Evolutionary conservation across 768 basidiomycete species (phyloP), one percentile per base, ranked within the genome.

Genomic region (Agaricus blazei): DNA sequence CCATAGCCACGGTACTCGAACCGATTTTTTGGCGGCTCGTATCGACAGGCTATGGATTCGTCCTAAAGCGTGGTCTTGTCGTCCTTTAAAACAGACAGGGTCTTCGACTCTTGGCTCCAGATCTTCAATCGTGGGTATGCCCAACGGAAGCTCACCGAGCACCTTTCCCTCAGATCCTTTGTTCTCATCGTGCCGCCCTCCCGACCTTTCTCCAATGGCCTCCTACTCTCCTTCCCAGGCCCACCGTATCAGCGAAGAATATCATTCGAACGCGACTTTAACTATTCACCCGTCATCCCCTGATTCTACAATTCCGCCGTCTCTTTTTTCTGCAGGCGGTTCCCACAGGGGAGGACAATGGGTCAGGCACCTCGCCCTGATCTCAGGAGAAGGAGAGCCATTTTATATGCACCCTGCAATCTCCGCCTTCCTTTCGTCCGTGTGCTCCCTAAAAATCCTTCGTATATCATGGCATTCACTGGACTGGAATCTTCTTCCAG

Each of bases 381-480:
- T 54, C 12, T 37, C 52, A 28, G 45, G 36, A 37, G 44, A 46
- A 31, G 51, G 24, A n/a, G 52, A 27, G 2, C 37, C 52, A 38
- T 8, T 34, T 9, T 36, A 37, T 28, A 54, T 54, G 52, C 52
- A 54, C 31, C 24, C 52, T n/a, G 46, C 37, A 7, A 44, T 52
- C 6, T 43, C 51, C 7, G 11, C 19, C n/a, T 54, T 54, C 34
- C 45, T 54, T 24, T 38, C 52, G 31, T 44, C 52, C 9, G 12
- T 47, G 15, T 46, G 44, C 3, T 47, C 52, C 2, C 14, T 54
- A 5, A 38, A 31, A 31, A 47, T 36, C 12, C 52, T 54, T 26
- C 45, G 28, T 28, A 47, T 54, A 38, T 54, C 52, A 14, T 54
- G 52, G 52, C 34, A 54, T 34, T 26, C 44, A 4, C 52, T 54